Percentiles rank a stretch among this genome's conserved stretches.
Evolutionary conservation across 306 rosid species (phyloP).

Genomic region (Cicer chorassanicum): DNA sequence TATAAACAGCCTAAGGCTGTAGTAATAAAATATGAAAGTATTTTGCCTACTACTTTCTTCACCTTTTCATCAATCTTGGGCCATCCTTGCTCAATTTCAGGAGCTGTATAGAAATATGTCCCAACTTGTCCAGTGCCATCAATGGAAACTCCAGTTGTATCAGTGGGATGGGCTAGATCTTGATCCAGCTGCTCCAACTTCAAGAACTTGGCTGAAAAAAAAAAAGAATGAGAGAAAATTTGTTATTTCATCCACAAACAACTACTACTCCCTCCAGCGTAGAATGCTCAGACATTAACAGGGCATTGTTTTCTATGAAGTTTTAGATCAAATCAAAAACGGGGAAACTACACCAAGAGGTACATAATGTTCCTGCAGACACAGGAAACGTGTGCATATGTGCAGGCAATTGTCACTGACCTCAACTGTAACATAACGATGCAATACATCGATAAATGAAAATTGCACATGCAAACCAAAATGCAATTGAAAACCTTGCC

Average conservation of each 20-base stretch:
- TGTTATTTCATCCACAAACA: constrained; percentile 30
- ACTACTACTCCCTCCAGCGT: constrained; percentile 21
- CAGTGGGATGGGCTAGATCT: constrained; percentile 67
- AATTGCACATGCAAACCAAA: constrained; percentile 32
- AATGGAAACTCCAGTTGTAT: constrained; percentile 74
- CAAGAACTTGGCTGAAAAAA: constrained; percentile 86
- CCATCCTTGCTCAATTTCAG: constrained; percentile 99
- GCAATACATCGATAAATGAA: constrained; percentile 31
- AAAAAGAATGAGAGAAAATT: constrained; percentile 2
- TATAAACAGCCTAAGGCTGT: too few species aligned
- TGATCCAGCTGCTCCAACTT: constrained; percentile 96
- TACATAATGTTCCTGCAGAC: constrained; percentile 17
- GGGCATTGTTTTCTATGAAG: constrained; percentile 9
- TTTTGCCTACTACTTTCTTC: too few species aligned
- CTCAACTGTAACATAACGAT: constrained; percentile 20
- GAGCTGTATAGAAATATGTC: constrained; percentile 94
- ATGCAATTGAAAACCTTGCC: constrained; percentile 19
- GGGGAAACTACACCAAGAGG: constrained; percentile 36
- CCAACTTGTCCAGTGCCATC: constrained; percentile 99
- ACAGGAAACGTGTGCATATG: constrained; percentile 9
- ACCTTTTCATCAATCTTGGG: constrained; percentile 98
- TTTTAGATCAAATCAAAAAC: constrained; percentile 16
- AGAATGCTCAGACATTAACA: constrained; percentile 28
- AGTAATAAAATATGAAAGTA: too few species aligned
- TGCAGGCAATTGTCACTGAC: constrained; percentile 32